A percentile compares a stretch with the other conserved stretches of the same genome.
Evolutionary conservation across 2,329 filamentous ascomycete genomes (phyloP).

Genomic region (Ascochyta viciae-villosae): DNA sequence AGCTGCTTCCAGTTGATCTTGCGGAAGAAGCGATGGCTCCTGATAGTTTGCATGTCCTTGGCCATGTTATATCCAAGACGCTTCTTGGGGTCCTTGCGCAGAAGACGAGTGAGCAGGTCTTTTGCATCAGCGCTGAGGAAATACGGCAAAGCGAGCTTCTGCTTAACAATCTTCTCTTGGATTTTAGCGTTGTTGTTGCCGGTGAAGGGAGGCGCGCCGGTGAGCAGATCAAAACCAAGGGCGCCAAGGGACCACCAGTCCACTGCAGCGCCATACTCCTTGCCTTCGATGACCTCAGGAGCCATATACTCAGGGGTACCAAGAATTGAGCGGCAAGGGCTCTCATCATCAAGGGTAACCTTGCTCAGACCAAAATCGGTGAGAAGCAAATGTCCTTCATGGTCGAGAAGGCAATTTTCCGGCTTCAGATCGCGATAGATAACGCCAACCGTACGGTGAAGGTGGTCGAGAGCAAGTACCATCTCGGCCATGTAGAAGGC

Average conservation of each 20-base stretch:
- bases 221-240: constrained; percentile 89
- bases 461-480: constrained; percentile 89
- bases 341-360: constrained; percentile 77
- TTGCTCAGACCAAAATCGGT: constrained; percentile 98
- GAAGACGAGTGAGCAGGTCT: constrained; percentile 85
- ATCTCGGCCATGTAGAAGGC: constrained; percentile 99
- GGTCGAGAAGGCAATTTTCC: constrained; percentile 93
- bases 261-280: constrained; percentile 90
- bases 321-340: constrained; percentile 84
- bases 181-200: constrained; percentile 94
- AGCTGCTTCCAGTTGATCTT: constrained; percentile 95
- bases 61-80: constrained; percentile 87
- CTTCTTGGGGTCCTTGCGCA: constrained; percentile 92
- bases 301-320: constrained; percentile 99
- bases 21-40: constrained; percentile 94
- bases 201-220: constrained; percentile 87
- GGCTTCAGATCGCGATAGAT: constrained; percentile 98
- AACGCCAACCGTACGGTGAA: constrained; percentile 90
- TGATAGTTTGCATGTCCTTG: constrained; percentile 84
- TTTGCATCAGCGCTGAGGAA: constrained; percentile 92
- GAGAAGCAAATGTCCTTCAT: constrained; percentile 88
- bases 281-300: constrained; percentile 87
- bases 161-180: constrained; percentile 92
- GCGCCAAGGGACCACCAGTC: constrained; percentile 99
- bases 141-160: constrained; percentile 88